Evolutionary conservation across 108 stramenopile species (phyloP).

Genomic region (Pelagomonas calceolata): DNA sequence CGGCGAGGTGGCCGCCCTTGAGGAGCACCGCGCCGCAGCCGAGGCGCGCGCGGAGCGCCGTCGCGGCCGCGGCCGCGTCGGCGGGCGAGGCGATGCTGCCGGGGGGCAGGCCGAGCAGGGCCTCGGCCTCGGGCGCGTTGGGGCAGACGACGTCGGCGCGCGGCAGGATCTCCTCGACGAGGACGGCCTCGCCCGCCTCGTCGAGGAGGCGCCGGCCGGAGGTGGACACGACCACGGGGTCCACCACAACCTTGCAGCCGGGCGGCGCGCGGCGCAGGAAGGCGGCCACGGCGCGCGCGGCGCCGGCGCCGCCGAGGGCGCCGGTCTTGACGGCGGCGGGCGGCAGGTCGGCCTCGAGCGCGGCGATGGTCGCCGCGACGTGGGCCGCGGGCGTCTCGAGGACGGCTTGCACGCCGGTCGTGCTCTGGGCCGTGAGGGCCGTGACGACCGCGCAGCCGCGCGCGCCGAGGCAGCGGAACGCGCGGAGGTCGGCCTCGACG

Average conservation of each 20-base stretch:
- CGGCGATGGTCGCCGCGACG: neutral
- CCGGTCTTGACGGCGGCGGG: constrained; percentile 76
- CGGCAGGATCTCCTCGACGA: constrained; percentile 63
- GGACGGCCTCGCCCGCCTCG: constrained; percentile 53
- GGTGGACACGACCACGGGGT: constrained; percentile 85
- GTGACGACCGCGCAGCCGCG: constrained; percentile 86
- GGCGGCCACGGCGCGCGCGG: constrained; percentile 53
- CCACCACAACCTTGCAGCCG: constrained; percentile 49
- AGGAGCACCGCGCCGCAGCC: constrained; percentile 66
- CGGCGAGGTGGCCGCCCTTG: constrained; percentile 73
- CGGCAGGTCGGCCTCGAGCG: constrained; percentile 58
- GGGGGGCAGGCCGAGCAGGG: constrained; percentile 42
- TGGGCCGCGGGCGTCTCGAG: neutral
- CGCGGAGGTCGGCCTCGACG: constrained; percentile 75
- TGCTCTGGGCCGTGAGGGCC: constrained; percentile 74
- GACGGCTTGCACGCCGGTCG: constrained; percentile 36
- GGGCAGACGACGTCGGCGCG: constrained; percentile 69
- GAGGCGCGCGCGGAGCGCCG: constrained; percentile 47
- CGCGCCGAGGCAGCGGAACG: constrained; percentile 58
- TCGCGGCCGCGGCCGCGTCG: constrained; percentile 67
- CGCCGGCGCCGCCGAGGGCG: constrained; percentile 64
- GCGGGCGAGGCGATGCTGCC: constrained; percentile 18
- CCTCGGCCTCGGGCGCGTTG: constrained; percentile 84
- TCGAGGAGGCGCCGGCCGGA: constrained; percentile 68
- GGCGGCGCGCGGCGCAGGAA: constrained; percentile 42